phyloP scores from a whole-genome alignment of 768 basidiomycete species.

The Saitozyma sp. region DNA sequence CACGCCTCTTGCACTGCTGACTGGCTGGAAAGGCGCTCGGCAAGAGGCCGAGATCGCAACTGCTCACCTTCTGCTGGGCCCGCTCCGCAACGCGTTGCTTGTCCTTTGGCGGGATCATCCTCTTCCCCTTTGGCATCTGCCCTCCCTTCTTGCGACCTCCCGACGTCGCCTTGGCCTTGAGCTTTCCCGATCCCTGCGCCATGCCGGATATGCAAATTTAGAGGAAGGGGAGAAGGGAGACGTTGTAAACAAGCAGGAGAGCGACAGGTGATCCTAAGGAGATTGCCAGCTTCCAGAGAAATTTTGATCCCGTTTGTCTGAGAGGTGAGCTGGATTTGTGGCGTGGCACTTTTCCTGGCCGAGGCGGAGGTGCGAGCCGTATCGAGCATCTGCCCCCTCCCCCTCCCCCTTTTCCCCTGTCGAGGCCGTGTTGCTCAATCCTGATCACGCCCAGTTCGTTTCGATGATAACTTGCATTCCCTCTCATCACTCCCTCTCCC shows the following conservation, averaged over 20 bases:
- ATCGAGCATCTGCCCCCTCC: too few relatives aligned
- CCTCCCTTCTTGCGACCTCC: constrained; percentile 63
- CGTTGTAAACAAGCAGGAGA: not conserved
- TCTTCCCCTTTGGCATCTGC: constrained; percentile 72
- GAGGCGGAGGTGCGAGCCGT: too few relatives aligned
- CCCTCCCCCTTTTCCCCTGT: too few relatives aligned
- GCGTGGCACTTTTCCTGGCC: too few relatives aligned
- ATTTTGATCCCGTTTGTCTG: not conserved
- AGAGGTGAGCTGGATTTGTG: too few relatives aligned
- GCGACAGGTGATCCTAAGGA: not conserved
- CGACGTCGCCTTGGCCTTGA: constrained; percentile 6
- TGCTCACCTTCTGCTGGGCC: constrained; percentile 69
- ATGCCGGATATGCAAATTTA: not conserved
- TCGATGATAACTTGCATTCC: too few relatives aligned
- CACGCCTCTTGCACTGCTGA: too few relatives aligned
- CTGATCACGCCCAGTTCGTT: too few relatives aligned
- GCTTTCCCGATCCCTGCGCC: constrained; percentile 20
- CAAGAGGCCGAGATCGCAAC: constrained; percentile 3
- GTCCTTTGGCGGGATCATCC: constrained; percentile 80
- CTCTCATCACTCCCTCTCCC: too few relatives aligned
- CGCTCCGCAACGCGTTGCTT: constrained; percentile 69
- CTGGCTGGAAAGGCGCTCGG: not conserved
- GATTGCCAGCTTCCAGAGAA: not conserved
- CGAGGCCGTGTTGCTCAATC: too few relatives aligned
- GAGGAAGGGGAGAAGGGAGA: not conserved